phyloP scores from a whole-genome alignment of 257 asterid genomes.

The Henckelia pumila region DNA sequence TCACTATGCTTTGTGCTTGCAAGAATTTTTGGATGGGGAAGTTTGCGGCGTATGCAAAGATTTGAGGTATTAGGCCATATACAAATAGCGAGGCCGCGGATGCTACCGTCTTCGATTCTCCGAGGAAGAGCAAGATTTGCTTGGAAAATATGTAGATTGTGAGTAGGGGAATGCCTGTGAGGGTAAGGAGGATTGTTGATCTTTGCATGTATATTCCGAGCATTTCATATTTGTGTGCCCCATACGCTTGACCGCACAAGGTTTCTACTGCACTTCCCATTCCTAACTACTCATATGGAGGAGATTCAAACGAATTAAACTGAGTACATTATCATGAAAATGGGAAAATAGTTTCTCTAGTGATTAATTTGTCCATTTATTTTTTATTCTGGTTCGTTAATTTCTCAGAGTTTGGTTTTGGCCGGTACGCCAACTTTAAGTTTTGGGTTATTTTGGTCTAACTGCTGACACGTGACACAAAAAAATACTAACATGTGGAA shows the following conservation, averaged over 20 bases:
- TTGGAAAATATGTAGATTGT: slow-evolving; percentile 39
- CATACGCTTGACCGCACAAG: slow-evolving; percentile 66
- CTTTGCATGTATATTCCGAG: slow-evolving; percentile 68
- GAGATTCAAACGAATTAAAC: too few species aligned
- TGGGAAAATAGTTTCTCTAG: too few species aligned
- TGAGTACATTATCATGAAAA: too few species aligned
- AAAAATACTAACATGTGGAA: too few species aligned
- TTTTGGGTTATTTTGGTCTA: too few species aligned
- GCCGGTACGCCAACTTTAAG: too few species aligned
- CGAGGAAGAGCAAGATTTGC: slow-evolving; percentile 45
- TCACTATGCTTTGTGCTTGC: slow-evolving; percentile 64
- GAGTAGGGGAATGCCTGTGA: slow-evolving; percentile 42
- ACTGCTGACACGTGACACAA: too few species aligned
- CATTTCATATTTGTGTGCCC: slow-evolving; percentile 50
- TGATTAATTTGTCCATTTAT: too few species aligned
- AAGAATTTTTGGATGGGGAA: slow-evolving; percentile 61
- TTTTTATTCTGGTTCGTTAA: too few species aligned
- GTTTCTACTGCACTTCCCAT: slow-evolving; percentile 86
- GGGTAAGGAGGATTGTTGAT: slow-evolving; percentile 46
- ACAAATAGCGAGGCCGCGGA: slow-evolving; percentile 47
- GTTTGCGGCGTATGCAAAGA: slow-evolving; percentile 59
- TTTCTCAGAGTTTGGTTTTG: too few species aligned
- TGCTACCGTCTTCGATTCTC: slow-evolving; percentile 43
- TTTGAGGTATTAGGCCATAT: slow-evolving; percentile 59
- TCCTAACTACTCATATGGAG: slow-evolving; percentile 49